Evolutionary conservation across 208 protist genomes (phyloP).

Genomic region (Wallacemonas rigidus): DNA sequence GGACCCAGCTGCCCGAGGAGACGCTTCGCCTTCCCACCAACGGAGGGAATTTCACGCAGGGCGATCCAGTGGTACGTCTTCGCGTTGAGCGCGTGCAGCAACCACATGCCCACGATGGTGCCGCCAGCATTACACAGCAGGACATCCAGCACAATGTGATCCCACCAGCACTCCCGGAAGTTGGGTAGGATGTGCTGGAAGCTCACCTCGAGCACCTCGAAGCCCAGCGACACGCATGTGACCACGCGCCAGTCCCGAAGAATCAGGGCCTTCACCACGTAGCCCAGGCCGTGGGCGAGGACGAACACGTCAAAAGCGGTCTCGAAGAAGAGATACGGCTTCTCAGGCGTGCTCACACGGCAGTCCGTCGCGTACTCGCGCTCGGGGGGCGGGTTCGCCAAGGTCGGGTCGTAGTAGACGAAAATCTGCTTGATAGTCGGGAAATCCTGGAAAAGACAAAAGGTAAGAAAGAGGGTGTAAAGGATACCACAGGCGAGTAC

Average conservation of each 20-base stretch:
- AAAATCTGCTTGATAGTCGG: conserved; percentile 58
- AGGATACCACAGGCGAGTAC: conserved; percentile 91
- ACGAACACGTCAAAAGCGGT: conserved; percentile 95
- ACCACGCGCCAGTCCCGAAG: conserved; percentile 92
- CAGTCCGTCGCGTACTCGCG: conserved; percentile 94
- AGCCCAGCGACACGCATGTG: conserved; percentile 86
- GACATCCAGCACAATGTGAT: conserved; percentile 96
- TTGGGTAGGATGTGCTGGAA: conserved; percentile 96
- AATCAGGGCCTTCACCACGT: conserved; percentile 94
- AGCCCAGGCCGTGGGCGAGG: conserved; percentile 94
- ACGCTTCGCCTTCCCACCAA: conserved; percentile 63
- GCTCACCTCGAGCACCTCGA: conserved; percentile 96
- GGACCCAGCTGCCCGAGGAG: conserved; percentile 85
- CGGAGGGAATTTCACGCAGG: conserved; percentile 57
- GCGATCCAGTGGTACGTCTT: conserved; percentile 85
- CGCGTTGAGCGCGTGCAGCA: conserved; percentile 61
- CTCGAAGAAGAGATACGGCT: conserved; percentile 75
- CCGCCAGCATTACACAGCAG: conserved; percentile 95
- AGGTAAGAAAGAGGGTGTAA: conserved; percentile 92
- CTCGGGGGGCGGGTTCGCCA: conserved; percentile 81
- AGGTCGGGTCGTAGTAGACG: conserved; percentile 79
- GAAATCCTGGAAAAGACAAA: conserved; percentile 92
- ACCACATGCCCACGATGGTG: conserved; percentile 89
- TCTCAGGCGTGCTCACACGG: conserved; percentile 83
- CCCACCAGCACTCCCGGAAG: conserved; percentile 99